A percentile compares a stretch with the other conserved stretches of the same genome.
Evolutionary conservation across 768 basidiomycete species (phyloP).

Genomic region (Mycena albidolilacea): DNA sequence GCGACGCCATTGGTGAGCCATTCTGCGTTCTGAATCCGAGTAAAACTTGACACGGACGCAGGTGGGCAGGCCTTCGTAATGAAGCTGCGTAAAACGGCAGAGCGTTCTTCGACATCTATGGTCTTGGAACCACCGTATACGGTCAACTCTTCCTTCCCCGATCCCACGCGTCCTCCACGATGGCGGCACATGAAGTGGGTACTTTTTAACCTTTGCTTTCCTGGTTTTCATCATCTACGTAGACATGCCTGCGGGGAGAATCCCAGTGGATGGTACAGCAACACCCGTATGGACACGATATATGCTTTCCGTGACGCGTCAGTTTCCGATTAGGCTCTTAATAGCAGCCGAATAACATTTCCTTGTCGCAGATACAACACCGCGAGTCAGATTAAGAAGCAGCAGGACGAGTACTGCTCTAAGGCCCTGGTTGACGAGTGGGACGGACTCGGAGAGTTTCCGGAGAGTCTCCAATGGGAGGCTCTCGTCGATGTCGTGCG

Average conservation of each 20-base stretch:
- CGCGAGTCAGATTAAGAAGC: constrained; percentile 74
- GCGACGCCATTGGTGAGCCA: constrained; percentile 70
- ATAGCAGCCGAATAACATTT: constrained; percentile 27
- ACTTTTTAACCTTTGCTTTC: neutral
- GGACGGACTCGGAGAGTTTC: constrained; percentile 70
- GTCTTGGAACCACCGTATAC: constrained; percentile 82
- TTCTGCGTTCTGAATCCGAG: too few species aligned
- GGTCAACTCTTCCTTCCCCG: constrained; percentile 65
- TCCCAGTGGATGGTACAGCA: constrained; percentile 63
- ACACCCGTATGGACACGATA: constrained; percentile 77
- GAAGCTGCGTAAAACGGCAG: constrained; percentile 81
- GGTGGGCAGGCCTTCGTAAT: constrained; percentile 86
- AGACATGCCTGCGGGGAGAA: constrained; percentile 76
- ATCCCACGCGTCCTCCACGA: constrained; percentile 62
- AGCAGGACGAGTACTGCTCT: constrained; percentile 79
- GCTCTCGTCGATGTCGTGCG: constrained; percentile 83
- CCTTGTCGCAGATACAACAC: constrained; percentile 65
- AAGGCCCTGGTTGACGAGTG: constrained; percentile 63
- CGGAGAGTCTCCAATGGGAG: constrained; percentile 84
- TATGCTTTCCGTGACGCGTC: constrained; percentile 81
- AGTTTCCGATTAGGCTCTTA: constrained; percentile 38
- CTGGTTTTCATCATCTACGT: constrained; percentile 6
- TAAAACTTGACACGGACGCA: constrained; percentile 47
- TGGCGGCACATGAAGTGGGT: constrained; percentile 87
- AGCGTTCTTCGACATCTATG: constrained; percentile 81